Evolutionary conservation across 768 basidiomycete genomes (phyloP), one percentile per base, ranked within the genome.

Genomic region (Leccinum uliginosum): DNA sequence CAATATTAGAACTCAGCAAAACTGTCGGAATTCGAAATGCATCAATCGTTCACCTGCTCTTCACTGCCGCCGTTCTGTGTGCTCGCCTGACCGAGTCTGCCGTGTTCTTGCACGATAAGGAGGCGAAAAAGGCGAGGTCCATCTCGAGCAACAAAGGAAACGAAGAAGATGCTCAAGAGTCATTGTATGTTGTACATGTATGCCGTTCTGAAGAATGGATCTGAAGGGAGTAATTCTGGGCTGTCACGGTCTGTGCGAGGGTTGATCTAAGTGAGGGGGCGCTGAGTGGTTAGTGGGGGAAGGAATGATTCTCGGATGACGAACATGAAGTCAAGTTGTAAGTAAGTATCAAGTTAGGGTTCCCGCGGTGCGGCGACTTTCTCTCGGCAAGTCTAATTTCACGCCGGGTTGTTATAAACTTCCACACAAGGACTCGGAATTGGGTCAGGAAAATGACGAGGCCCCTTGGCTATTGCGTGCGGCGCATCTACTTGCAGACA

Each of bases 161-260:
- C 83, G 0, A 78, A 80, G 60, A 74, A 73, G 51, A 96, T 95
- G 91, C 73, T 95, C 35, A 91, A 83, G 75, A 71, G 68, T 1
- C 91, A 97, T 68, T 96, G 92, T 93, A 51, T 83, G 24, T 67
- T 88, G 43, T 91, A 89, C 67, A 83, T 94, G 55, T 95, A 94
- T 65, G n/a, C n/a, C n/a, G n/a, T n/a, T n/a, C n/a, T n/a, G 11
- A 11, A n/a, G 40, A 6, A 11, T 14, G 3, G 15, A 17, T 6
- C 26, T 46, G 45, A 45, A 15, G 14, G 6, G 19, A 21, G 14
- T 45, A 23, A 24, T 23, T 3, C 3, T 15, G 3, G 23, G 9
- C 44, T 21, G 19, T 45, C 23, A 3, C 10, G 23, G 23, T 11
- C 12, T 24, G 40, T 19, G n/a, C n/a, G 9, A 19, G n/a, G 40